These are phyloP conservation scores for Kodamaea ohmeri DNA, from an alignment of 1,139 yeast species.

Conservation along the genomic window DNA sequence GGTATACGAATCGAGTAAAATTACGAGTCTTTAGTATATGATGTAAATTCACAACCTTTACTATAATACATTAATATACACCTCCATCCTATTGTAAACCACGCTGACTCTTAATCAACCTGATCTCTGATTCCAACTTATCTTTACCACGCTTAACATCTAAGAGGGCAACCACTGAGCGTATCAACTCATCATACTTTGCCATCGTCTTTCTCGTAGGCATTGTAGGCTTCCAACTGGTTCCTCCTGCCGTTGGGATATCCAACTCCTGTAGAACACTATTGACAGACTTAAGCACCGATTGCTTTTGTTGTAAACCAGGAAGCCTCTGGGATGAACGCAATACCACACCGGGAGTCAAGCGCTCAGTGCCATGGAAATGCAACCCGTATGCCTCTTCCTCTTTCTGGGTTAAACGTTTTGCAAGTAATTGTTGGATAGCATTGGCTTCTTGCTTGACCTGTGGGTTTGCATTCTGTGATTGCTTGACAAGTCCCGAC, in stretches of 20 bases:
- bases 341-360: constrained; percentile 74
- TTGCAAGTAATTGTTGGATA: constrained; percentile 45
- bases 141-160: constrained; percentile 88
- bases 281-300: constrained; percentile 73
- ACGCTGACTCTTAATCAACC: constrained; percentile 53
- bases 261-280: constrained; percentile 77
- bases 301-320: constrained; percentile 48
- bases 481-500: constrained; percentile 38
- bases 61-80: constrained; percentile 4
- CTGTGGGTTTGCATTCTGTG: constrained; percentile 26
- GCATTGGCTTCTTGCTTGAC: constrained; percentile 37
- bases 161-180: constrained; percentile 67
- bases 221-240: constrained; percentile 71
- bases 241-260: constrained; percentile 58
- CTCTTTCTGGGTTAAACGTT: constrained; percentile 69
- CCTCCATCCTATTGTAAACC: constrained; percentile 30
- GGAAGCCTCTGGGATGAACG: constrained; percentile 61
- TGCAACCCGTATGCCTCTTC: constrained; percentile 84
- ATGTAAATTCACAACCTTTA: neutral
- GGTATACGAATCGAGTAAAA: no score
- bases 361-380: constrained; percentile 71
- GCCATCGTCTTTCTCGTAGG: constrained; percentile 81
- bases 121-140: constrained; percentile 77
- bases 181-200: constrained; percentile 73
- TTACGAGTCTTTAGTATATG: neutral